Evolutionary conservation across 176 grass and related monocot genomes (phyloP), one percentile per base, ranked within the genome.

Genomic region (Pontederia crassipes): DNA sequence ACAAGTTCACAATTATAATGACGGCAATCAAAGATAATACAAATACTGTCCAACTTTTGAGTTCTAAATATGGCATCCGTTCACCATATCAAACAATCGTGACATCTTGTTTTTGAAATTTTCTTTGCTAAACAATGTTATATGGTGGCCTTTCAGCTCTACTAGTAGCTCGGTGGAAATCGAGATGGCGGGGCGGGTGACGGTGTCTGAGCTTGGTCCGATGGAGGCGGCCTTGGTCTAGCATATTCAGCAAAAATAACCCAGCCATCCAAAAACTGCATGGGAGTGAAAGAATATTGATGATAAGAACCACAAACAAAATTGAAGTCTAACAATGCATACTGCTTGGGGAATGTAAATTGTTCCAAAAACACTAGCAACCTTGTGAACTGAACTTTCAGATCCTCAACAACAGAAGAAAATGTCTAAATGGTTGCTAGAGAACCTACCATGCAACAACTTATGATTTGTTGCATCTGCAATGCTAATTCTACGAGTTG

Each of bases 171-270:
- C 12, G 4, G 29, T 3, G 52, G n/a, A 47, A 29, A 45, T 10
- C 55, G 49, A 9, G 28, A 29, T 54, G 28, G 29, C 15, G 46
- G 12, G 24, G 24, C 8, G 50, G 46, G 11, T 2, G 53, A 12
- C 26, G 55, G 32, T 6, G 28, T 9, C 26, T 35, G 15, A 17
- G 9, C 10, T 45, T 16, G 51, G 52, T 47, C 62, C 27, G 46
- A 27, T 29, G 64, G 64, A 28, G 51, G 66, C 7, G 52, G 66
- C 24, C 66, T 57, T 4, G 66, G 66, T 14, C 53, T 69, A 24
- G 66, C 66, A 15, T 69, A 69, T 10, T 69, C 66, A 1, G 53
- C 66, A 57, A 69, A 69, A 69, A 69, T 69, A 57, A 69, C 66
- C 66, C 66, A 69, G 14, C 53, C 53, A 32, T 69, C 66, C 53